These are phyloP conservation scores for Monosporascus sp. DNA, from an alignment of 2,329 filamentous ascomycete species.

Conservation along the genomic window DNA sequence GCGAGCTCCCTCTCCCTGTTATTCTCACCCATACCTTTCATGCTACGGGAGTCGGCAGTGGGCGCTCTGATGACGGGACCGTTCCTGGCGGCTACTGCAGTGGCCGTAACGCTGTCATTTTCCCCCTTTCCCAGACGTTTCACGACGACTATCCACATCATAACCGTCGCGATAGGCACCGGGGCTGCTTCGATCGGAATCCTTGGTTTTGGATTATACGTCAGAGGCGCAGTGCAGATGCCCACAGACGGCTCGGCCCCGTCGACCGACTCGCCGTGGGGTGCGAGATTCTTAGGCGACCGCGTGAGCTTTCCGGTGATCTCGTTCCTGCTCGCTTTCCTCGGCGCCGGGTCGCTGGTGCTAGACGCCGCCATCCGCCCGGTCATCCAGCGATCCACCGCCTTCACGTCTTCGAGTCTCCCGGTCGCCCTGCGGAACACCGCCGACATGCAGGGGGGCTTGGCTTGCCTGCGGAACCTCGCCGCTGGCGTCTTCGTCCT, in stretches of 20 bases:
- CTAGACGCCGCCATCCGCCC: constrained; percentile 37
- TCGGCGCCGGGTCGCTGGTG: constrained; percentile 36
- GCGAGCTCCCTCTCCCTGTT: constrained; percentile 40
- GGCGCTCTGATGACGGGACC: constrained; percentile 41
- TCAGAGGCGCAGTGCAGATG: constrained; percentile 28
- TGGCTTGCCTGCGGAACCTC: constrained; percentile 35
- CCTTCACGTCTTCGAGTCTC: constrained; percentile 43
- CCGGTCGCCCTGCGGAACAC: constrained; percentile 39
- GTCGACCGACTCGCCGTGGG: constrained; percentile 20
- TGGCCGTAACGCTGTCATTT: constrained; percentile 28
- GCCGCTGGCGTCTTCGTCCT: constrained; percentile 38
- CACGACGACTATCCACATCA: constrained; percentile 26
- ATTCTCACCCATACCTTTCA: constrained; percentile 38
- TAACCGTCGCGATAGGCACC: constrained; percentile 31
- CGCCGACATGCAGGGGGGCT: constrained; percentile 42
- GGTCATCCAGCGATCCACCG: constrained; percentile 40
- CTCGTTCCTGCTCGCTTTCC: constrained; percentile 40
- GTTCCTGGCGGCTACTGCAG: constrained; percentile 33
- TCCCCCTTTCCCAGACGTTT: constrained; percentile 26
- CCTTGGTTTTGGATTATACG: constrained; percentile 40
- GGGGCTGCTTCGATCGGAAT: constrained; percentile 35
- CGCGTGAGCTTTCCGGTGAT: constrained; percentile 33
- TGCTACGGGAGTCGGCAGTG: constrained; percentile 31
- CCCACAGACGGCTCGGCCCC: constrained; percentile 12
- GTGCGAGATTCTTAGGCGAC: constrained; percentile 4